Evolutionary conservation across 2,329 filamentous ascomycete genomes (phyloP).

Genomic region (Trichoderma sp.): DNA sequence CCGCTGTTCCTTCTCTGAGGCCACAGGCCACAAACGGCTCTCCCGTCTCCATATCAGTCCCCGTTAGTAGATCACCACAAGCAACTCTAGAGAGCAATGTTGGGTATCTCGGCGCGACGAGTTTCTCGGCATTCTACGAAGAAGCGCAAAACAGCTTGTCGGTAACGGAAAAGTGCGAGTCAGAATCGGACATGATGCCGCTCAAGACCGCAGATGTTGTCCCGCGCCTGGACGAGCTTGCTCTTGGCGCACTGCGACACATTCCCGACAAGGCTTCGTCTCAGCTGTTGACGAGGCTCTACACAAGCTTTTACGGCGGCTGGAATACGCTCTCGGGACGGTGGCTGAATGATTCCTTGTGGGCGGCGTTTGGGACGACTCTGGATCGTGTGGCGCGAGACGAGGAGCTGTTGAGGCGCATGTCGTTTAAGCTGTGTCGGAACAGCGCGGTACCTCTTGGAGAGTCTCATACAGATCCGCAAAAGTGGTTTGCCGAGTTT

Average conservation of each 20-base stretch:
- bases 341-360: background rate
- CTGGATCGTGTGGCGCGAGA: background rate
- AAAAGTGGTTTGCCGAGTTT: constrained; percentile 40
- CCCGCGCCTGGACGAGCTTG: background rate
- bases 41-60: background rate
- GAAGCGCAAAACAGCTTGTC: constrained; percentile 7
- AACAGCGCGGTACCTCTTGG: constrained; percentile 38
- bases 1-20: background rate
- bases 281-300: background rate
- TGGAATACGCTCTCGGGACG: background rate
- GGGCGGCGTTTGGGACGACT: background rate
- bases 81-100: background rate
- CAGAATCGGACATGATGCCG: background rate
- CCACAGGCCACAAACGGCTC: background rate
- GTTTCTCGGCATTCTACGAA: constrained; percentile 16
- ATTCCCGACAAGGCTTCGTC: constrained; percentile 13
- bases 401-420: constrained; percentile 3
- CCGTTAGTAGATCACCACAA: background rate
- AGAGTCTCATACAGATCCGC: constrained; percentile 34
- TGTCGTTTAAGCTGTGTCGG: constrained; percentile 35
- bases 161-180: background rate
- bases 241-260: background rate
- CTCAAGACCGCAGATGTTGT: background rate
- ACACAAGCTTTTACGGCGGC: background rate
- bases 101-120: constrained; percentile 17